These are phyloP conservation scores for Fusarium stilboides DNA, from an alignment of 2,329 filamentous ascomycete genomes.

Conservation along the genomic window DNA sequence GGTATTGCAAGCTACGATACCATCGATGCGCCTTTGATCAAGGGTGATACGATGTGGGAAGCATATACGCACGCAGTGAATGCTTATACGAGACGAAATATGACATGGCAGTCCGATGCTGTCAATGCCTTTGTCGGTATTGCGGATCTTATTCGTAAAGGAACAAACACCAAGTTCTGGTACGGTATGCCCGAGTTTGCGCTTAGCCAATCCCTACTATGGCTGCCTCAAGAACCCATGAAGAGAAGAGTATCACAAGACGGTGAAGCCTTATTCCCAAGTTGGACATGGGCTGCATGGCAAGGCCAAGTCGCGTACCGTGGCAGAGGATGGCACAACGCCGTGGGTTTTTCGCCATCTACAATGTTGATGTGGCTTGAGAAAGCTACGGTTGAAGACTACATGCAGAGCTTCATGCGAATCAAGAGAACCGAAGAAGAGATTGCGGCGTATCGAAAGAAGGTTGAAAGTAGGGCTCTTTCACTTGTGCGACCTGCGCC, in stretches of 20 bases:
- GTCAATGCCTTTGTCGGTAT: constrained; percentile 36
- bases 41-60: constrained; percentile 18
- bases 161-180: constrained; percentile 34
- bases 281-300: constrained; percentile 36
- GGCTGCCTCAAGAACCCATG: constrained; percentile 17
- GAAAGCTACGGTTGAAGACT: constrained; percentile 1
- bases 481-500: not conserved
- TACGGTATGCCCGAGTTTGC: constrained; percentile 27
- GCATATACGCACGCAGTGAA: constrained; percentile 20
- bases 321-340: constrained; percentile 23
- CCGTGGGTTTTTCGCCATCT: constrained; percentile 3
- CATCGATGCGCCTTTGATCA: constrained; percentile 11
- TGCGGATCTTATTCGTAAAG: constrained; percentile 18
- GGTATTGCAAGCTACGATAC: constrained; percentile 13
- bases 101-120: constrained; percentile 30
- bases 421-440: constrained; percentile 14
- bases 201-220: constrained; percentile 10
- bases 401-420: not conserved
- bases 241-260: constrained; percentile 11
- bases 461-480: not conserved
- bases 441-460: not conserved
- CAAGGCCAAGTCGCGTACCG: constrained; percentile 24
- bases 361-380: constrained; percentile 13
- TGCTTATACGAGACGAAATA: constrained; percentile 25
- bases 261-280: constrained; percentile 10